Conservation (phyloP, 495 filamentous ascomycete genomes). For the Mycothermus thermophilus region DNA sequence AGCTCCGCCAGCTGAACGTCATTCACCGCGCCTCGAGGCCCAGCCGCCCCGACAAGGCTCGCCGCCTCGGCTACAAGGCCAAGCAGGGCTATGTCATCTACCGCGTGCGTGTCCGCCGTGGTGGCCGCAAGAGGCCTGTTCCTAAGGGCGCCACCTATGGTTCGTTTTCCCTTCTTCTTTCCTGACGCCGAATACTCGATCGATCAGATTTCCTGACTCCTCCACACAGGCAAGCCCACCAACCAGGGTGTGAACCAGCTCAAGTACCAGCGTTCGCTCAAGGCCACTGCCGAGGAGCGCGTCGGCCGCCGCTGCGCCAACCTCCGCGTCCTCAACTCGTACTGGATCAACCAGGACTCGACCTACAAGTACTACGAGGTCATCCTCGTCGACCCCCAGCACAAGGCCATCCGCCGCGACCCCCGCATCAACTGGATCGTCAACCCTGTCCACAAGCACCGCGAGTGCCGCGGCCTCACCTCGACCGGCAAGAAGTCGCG, state of each 20-base stretch:
- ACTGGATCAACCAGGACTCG: constrained; percentile 99
- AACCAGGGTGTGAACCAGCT: constrained; percentile 99
- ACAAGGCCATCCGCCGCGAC: constrained; percentile 99
- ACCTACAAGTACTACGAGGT: constrained; percentile 99
- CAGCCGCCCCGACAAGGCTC: constrained; percentile 98
- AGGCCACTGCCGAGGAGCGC: constrained; percentile 96
- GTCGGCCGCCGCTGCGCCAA: constrained; percentile 97
- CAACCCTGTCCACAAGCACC: constrained; percentile 99
- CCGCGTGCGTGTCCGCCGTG: constrained; percentile 91
- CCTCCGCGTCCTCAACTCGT: constrained; percentile 96
- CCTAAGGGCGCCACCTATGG: constrained; percentile 98
- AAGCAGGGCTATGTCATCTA: constrained; percentile 99
- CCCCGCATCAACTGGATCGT: constrained; percentile 99
- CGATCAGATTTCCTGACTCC: not conserved
- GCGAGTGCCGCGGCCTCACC: constrained; percentile 90
- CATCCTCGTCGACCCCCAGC: constrained; percentile 98
- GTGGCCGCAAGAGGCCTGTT: constrained; percentile 90
- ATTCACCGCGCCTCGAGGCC: constrained; percentile 98
- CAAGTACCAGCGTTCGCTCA: constrained; percentile 99
- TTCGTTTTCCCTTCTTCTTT: constrained; percentile 28
- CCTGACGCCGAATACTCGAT: not conserved
- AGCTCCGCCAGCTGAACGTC: constrained; percentile 97
- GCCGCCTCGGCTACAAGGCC: constrained; percentile 99
- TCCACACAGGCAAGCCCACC: constrained; percentile 79
- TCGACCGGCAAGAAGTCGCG: constrained; percentile 98